Base-by-base conservation (phyloP, 495 filamentous ascomycete genomes). In the Daldinia loculata region DNA sequence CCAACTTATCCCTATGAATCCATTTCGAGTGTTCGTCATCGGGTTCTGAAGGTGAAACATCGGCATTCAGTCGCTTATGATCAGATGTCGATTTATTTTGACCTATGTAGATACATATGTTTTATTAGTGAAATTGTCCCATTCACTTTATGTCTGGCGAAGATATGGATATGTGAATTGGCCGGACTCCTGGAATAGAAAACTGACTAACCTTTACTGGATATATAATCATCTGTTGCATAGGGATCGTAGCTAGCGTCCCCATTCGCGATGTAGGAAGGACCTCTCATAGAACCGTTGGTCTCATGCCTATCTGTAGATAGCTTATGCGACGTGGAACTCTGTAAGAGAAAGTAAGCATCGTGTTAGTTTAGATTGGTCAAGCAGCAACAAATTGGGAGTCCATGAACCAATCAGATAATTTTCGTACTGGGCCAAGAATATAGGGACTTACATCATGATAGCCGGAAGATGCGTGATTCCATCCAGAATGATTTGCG, bases 1-100 rank as follows among this genome's bases (percentile, higher is more conserved):
- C 94, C 52, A 99, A 80, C 80, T 98, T 99, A 79, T 99, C 95
- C 24, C 95, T 86, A 77, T 99, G 94, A 64, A 99, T 98, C 95
- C 95, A 98, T 77, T 90, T 89, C 53, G 90, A 90, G 69, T 85
- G 83, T 41, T 92, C 89, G 30, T 67, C 50, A 0, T 67, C 39
- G 1, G 32, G 64, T 22, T 24, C 39, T 1, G 69, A 30, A 30
- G 70, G 62, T 14, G 63, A 22, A 51, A 67, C 53, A 36, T 67
- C 67, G 39, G 62, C 41, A 52, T 70, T 63, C 8, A 63, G 59
- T 8, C 67, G 71, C 45, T 74, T 74, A 14, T 66, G 58, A 36
- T 70, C 67, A 7, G 71, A 69, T 45, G 51, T 61, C 56, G 61
- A 65, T 27, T 12, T 63, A 3, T 65, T 51, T 17, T 69, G 60